Evolutionary conservation across 2,329 filamentous ascomycete genomes (phyloP).

Genomic region (Beauveria bassiana): DNA sequence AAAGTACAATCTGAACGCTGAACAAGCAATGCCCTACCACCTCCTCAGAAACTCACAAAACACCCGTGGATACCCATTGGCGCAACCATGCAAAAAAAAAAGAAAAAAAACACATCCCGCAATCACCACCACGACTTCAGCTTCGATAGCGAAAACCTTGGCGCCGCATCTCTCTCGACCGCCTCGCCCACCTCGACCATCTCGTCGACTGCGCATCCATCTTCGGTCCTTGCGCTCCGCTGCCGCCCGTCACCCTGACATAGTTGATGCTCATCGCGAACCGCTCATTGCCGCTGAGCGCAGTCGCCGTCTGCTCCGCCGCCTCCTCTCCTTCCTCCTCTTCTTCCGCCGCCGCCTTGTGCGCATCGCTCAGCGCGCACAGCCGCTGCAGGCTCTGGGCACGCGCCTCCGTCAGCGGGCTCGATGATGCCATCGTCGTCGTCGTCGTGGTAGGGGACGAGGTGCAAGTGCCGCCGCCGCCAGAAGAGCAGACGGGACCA

Average conservation of each 20-base stretch:
- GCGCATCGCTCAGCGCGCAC: neutral
- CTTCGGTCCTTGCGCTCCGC: too few relatives aligned
- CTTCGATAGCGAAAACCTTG: neutral
- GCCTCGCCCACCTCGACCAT: neutral
- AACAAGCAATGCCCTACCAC: neutral
- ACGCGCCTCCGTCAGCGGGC: neutral
- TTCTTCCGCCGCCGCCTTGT: neutral
- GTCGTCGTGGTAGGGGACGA: neutral
- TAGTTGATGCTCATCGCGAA: neutral
- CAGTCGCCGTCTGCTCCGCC: too few relatives aligned
- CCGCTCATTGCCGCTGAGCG: neutral
- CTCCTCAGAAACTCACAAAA: neutral
- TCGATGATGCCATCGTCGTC: neutral
- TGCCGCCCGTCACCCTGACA: neutral
- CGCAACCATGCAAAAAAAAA: neutral
- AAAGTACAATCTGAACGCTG: neutral
- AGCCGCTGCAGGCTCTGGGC: conserved; percentile 5
- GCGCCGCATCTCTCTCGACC: neutral
- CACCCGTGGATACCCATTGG: neutral
- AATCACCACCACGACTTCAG: neutral
- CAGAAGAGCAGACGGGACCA: neutral
- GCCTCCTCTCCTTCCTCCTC: too few relatives aligned
- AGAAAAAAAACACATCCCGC: neutral
- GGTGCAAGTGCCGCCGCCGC: neutral
- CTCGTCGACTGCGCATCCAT: neutral